Conservation (phyloP, 768 basidiomycete species). For the Auriculariales sp. region DNA sequence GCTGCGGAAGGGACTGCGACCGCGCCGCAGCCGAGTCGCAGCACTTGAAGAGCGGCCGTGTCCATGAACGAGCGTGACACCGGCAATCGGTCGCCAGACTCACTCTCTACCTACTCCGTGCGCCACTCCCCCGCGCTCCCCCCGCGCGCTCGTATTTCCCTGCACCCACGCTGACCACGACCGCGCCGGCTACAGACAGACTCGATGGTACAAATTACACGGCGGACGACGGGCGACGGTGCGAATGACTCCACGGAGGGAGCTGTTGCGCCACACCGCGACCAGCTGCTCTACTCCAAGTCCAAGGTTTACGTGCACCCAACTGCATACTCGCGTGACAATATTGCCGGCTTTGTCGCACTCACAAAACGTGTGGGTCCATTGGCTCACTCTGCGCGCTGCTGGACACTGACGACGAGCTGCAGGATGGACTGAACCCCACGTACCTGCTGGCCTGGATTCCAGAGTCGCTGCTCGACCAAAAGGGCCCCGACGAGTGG, state of each 20-base stretch:
- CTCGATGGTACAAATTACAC: not conserved
- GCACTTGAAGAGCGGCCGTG: too few species aligned
- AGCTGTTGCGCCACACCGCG: constrained; percentile 9
- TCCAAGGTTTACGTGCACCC: constrained; percentile 95
- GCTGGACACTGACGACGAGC: constrained; percentile 4
- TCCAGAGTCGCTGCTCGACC: constrained; percentile 70
- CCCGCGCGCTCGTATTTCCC: too few species aligned
- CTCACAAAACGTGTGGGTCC: constrained; percentile 72
- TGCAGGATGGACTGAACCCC: constrained; percentile 62
- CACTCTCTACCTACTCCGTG: too few species aligned
- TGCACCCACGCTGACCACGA: not conserved
- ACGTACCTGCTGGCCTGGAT: constrained; percentile 85
- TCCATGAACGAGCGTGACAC: too few species aligned
- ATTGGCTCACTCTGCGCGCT: constrained; percentile 5
- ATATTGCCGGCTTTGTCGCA: constrained; percentile 85
- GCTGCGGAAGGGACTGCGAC: too few species aligned
- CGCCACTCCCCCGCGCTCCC: too few species aligned
- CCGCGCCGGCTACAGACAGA: not conserved
- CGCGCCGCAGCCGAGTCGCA: too few species aligned
- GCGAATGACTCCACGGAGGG: too few species aligned
- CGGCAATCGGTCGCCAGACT: too few species aligned
- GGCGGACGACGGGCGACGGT: not conserved
- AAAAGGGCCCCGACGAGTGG: constrained; percentile 73
- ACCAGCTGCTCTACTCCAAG: constrained; percentile 75
- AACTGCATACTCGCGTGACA: constrained; percentile 80